Evolutionary conservation across 2,329 filamentous ascomycete species (phyloP).

Genomic region (Bipolaris sorokiniana): DNA sequence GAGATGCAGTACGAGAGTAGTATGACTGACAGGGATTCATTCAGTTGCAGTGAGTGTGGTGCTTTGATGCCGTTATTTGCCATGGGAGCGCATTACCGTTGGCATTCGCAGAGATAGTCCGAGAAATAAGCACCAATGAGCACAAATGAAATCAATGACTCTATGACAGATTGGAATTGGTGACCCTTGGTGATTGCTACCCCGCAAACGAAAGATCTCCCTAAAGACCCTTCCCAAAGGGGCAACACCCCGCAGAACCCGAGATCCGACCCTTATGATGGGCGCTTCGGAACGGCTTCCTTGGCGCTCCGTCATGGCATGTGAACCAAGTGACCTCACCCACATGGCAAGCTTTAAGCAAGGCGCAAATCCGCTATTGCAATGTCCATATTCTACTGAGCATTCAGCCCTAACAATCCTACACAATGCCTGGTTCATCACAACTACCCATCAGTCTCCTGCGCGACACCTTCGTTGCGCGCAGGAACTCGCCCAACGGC

Average conservation of each 20-base stretch:
- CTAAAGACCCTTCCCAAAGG: background rate
- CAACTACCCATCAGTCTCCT: conserved; percentile 71
- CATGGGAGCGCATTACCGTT: conserved; percentile 62
- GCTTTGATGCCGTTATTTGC: conserved; percentile 64
- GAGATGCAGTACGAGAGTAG: conserved; percentile 46
- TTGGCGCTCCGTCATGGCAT: conserved; percentile 10
- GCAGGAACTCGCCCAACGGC: conserved; percentile 62
- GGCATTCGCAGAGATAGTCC: conserved; percentile 52
- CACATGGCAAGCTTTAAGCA: conserved; percentile 13
- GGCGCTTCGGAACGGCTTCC: conserved; percentile 7
- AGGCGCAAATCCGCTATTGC: background rate
- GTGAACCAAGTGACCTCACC: conserved; percentile 12
- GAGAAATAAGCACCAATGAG: background rate
- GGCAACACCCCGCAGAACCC: background rate
- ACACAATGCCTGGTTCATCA: conserved; percentile 62
- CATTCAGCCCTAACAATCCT: background rate
- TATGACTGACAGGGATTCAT: conserved; percentile 39
- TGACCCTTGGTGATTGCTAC: background rate
- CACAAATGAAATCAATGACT: background rate
- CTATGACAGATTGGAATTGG: background rate
- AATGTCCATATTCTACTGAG: background rate
- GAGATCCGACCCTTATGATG: background rate
- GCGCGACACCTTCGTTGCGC: conserved; percentile 69
- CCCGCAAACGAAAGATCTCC: background rate
- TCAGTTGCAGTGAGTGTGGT: conserved; percentile 59